A percentile compares a stretch with the other conserved stretches of the same genome.
phyloP scores from a whole-genome alignment of 2,329 filamentous ascomycete genomes.

The Tolypocladium paradoxum region DNA sequence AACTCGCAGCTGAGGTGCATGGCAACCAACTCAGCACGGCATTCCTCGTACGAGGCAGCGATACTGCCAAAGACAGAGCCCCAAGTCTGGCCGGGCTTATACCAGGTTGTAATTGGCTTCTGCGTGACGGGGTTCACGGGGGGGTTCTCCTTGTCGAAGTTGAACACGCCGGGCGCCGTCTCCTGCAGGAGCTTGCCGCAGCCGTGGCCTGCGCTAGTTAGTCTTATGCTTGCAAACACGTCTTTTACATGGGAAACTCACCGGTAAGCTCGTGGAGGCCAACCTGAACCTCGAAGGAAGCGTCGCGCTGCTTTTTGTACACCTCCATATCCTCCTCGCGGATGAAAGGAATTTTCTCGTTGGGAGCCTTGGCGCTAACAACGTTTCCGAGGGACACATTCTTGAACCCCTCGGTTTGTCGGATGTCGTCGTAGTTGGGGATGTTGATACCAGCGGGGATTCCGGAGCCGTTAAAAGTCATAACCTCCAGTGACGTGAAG shows the following conservation, averaged over 20 bases:
- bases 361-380: conserved; percentile 77
- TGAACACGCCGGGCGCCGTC: conserved; percentile 68
- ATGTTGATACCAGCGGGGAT: conserved; percentile 61
- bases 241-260: conserved; percentile 9
- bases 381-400: conserved; percentile 92
- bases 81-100: conserved; percentile 94
- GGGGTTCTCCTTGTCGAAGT: conserved; percentile 76
- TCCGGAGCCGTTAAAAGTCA: conserved; percentile 60
- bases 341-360: conserved; percentile 90
- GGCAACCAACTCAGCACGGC: conserved; percentile 84
- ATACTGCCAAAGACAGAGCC: conserved; percentile 82
- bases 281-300: conserved; percentile 89
- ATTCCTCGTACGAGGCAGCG: conserved; percentile 87
- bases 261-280: conserved; percentile 77
- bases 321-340: conserved; percentile 63
- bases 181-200: conserved; percentile 92
- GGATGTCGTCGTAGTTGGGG: conserved; percentile 64
- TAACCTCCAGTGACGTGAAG: conserved; percentile 87
- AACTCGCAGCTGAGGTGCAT: conserved; percentile 90
- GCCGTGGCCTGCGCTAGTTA: conserved; percentile 53
- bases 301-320: conserved; percentile 74
- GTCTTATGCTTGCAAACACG: neutral
- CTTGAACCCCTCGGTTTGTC: conserved; percentile 80
- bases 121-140: conserved; percentile 70
- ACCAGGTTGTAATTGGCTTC: conserved; percentile 71